Conservation (phyloP, 2,329 filamentous ascomycete genomes). For the Ascochyta fabae region DNA sequence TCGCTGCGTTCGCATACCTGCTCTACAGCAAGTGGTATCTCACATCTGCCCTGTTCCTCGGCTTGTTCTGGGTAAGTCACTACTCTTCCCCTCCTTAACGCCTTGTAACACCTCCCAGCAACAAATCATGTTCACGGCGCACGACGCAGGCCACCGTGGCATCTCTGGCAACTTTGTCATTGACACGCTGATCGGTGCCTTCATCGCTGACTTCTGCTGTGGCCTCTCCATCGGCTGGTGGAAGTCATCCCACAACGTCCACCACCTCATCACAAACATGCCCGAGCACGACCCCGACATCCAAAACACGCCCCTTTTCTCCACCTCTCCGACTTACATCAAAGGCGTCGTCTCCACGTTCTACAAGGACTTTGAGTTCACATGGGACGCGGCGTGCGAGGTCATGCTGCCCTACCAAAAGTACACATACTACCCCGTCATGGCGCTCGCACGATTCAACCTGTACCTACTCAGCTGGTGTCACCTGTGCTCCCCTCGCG, state of each 20-base stretch:
- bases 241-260: slow-evolving; percentile 73
- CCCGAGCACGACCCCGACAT: slow-evolving; percentile 56
- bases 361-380: slow-evolving; percentile 76
- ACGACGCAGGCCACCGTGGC: slow-evolving; percentile 69
- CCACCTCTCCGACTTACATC: slow-evolving; percentile 82
- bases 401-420: slow-evolving; percentile 75
- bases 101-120: slow-evolving; percentile 53
- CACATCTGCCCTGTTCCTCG: slow-evolving; percentile 64
- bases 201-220: slow-evolving; percentile 70
- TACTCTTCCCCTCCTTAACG: neutral
- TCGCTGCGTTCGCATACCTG: slow-evolving; percentile 55
- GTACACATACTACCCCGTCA: slow-evolving; percentile 82
- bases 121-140: slow-evolving; percentile 72
- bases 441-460: slow-evolving; percentile 85
- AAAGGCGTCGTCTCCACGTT: slow-evolving; percentile 77
- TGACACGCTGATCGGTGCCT: slow-evolving; percentile 67
- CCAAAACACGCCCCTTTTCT: slow-evolving; percentile 81
- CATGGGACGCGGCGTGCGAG: slow-evolving; percentile 76
- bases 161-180: slow-evolving; percentile 66
- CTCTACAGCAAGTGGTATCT: slow-evolving; percentile 63
- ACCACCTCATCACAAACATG: slow-evolving; percentile 70
- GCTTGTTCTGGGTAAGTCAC: slow-evolving; percentile 63
- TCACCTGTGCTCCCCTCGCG: slow-evolving; percentile 73
- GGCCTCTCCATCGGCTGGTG: slow-evolving; percentile 72
- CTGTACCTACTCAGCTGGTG: slow-evolving; percentile 83